Conservation (phyloP, 257 asterid species). For the Solanum corneliomulleri region DNA sequence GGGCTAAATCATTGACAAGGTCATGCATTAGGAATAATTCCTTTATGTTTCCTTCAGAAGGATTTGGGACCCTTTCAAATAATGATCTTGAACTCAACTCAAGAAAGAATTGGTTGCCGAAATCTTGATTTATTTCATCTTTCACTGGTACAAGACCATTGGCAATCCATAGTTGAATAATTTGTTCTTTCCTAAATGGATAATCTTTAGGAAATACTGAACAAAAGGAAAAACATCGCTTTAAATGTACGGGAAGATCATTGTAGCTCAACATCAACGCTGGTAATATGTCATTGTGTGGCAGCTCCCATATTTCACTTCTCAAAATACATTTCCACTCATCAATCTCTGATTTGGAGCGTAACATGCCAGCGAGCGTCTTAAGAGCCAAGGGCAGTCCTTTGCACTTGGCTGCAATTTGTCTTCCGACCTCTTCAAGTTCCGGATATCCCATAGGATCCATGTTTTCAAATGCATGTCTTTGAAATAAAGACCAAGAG, state of each 20-base stretch:
- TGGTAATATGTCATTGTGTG: neutral
- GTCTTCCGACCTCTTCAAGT: no score
- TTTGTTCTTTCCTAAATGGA: neutral
- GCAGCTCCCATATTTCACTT: neutral
- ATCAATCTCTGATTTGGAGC: neutral
- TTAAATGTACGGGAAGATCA: neutral
- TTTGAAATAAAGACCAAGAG: no score
- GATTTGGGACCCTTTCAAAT: neutral
- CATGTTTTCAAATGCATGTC: no score
- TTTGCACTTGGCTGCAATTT: neutral
- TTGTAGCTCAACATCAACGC: neutral
- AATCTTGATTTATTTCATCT: no score
- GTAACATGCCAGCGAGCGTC: neutral
- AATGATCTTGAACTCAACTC: neutral
- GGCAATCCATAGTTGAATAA: neutral
- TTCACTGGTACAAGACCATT: neutral
- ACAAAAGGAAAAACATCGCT: neutral
- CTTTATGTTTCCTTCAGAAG: fast-evolving
- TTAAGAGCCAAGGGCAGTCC: neutral
- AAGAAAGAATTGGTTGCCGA: neutral
- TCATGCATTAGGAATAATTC: neutral
- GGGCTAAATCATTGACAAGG: constrained; percentile 3
- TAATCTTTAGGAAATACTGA: constrained; percentile 5
- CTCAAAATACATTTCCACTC: neutral
- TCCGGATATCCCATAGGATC: no score